Evolutionary conservation across 306 rosid species (phyloP).

Genomic region (Pyrus pyrifolia): DNA sequence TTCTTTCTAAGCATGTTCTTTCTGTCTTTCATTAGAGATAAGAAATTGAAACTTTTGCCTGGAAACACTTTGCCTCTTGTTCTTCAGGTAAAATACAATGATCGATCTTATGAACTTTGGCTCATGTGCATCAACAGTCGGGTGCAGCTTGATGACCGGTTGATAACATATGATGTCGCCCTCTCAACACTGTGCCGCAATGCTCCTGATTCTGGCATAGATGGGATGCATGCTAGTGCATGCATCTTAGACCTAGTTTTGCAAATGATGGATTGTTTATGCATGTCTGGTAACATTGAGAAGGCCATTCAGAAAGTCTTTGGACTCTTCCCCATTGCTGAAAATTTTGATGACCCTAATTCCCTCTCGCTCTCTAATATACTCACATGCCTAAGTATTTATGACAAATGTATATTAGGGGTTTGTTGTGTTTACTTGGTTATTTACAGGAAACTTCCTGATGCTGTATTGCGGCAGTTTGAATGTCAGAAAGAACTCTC

Average conservation of each 20-base stretch:
- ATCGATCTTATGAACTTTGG: constrained; percentile 78
- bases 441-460: constrained; percentile 87
- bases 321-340: constrained; percentile 37
- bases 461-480: constrained; percentile 59
- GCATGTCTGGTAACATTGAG: constrained; percentile 83
- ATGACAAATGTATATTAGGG: constrained; percentile 95
- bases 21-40: constrained; percentile 18
- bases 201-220: constrained; percentile 37
- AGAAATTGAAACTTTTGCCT: constrained; percentile 28
- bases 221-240: constrained; percentile 51
- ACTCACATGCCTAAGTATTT: constrained; percentile 63
- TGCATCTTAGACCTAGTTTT: constrained; percentile 80
- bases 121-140: constrained; percentile 87
- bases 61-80: constrained; percentile 39
- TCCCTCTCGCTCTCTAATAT: constrained; percentile 48
- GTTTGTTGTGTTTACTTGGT: constrained; percentile 85
- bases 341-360: constrained; percentile 42
- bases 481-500: constrained; percentile 76
- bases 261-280: constrained; percentile 77
- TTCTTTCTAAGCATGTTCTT: neutral
- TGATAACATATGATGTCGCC: constrained; percentile 61
- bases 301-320: constrained; percentile 58
- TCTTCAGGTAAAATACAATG: constrained; percentile 73
- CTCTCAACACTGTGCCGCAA: constrained; percentile 54
- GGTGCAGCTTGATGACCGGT: constrained; percentile 51